These are phyloP conservation scores for Oxytropis ochrocephala DNA, from an alignment of 306 rosid genomes.

Conservation along the genomic window DNA sequence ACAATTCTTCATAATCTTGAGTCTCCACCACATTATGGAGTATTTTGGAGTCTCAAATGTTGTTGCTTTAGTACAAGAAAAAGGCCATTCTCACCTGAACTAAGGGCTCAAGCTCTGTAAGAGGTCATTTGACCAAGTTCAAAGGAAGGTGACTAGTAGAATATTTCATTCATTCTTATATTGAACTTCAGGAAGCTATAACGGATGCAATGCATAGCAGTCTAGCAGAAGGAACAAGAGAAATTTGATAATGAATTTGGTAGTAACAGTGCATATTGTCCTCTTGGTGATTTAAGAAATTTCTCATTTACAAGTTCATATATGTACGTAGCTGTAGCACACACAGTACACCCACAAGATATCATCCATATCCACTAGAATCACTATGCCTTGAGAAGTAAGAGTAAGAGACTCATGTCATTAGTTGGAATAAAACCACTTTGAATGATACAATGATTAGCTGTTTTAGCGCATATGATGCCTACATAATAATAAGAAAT, in stretches of 20 bases:
- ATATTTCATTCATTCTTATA: neutral
- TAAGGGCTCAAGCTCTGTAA: no score
- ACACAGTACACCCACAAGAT: neutral
- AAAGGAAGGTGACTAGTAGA: no score
- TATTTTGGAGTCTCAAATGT: no score
- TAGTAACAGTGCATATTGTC: neutral
- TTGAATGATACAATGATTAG: neutral
- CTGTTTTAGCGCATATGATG: conserved; percentile 72
- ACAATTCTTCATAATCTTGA: no score
- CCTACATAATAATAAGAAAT: conserved; percentile 43
- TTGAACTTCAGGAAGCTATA: neutral
- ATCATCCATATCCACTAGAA: neutral
- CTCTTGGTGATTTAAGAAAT: neutral
- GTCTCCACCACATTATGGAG: no score
- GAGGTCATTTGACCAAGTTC: no score
- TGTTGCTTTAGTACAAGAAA: no score
- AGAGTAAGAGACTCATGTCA: neutral
- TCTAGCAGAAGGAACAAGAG: neutral
- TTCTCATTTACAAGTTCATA: neutral
- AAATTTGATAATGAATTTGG: neutral
- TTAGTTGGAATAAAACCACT: neutral
- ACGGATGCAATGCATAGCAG: neutral
- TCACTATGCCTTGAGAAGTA: conserved; percentile 13
- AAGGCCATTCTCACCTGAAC: no score
- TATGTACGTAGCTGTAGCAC: neutral